Base-by-base conservation (phyloP, 495 filamentous ascomycete genomes). In the Penicillium pancosmium region DNA sequence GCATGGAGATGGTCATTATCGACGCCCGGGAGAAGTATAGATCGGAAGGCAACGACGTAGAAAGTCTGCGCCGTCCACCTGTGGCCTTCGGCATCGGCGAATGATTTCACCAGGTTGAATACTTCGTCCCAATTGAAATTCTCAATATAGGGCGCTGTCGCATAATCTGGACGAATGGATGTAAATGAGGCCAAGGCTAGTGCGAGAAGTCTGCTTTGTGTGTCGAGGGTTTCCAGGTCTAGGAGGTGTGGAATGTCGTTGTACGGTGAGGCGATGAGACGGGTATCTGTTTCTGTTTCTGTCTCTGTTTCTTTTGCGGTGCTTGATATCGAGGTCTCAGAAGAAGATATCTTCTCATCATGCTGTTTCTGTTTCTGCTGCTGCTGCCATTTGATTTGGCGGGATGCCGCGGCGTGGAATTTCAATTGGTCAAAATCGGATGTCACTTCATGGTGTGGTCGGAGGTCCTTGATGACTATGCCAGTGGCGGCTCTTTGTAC, bases 31-130 rank as follows among this genome's bases (percentile, higher is more conserved):
- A 81, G 79, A 16, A 94, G 82, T 54, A 73, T 80, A 0, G 90
- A 94, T 2, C 91, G 82, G 72, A 96, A 96, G 8, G 86, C 86
- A 18, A 97, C 91, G 41, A 95, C 78, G 62, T 92, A 96, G 77
- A 93, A 96, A 33, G 77, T 76, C 50, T 80, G 80, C 40, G 78
- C 73, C 50, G 78, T 83, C 88, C 89, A 95, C 1, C 59, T 50
- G 55, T 86, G 80, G n/a, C 75, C 70, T 3, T 75, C 73, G 19
- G 69, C 60, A 6, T 69, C 68, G 55, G 75, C 48, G 12, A 75
- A 61, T 2, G 76, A 59, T 56, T 69, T 72, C 46, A 93, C 68
- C 21, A 77, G 72, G 11, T 73, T 69, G 13, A 92, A 75, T 5
- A 94, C 75, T 18, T 83, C 79, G 10, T 65, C 54, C 89, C 90